Percentiles rank a stretch among this genome's conserved stretches.
These are phyloP conservation scores for Aspergillus fischeri DNA, from an alignment of 2,329 filamentous ascomycete genomes.

Conservation along the genomic window DNA sequence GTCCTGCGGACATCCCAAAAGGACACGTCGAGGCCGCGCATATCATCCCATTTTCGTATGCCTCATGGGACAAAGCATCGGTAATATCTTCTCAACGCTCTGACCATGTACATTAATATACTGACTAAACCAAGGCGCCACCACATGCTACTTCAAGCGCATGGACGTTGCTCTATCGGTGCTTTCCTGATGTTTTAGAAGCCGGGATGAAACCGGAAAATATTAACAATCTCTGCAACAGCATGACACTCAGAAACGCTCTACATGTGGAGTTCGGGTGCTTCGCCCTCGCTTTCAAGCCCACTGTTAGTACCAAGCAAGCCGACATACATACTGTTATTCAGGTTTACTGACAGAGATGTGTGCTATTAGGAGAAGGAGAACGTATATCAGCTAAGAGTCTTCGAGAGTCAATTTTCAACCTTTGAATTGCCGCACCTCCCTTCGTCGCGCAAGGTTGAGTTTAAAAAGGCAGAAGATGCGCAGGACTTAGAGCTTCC, in stretches of 20 bases:
- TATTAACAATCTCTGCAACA: not conserved
- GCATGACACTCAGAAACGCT: not conserved
- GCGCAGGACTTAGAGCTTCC: not conserved
- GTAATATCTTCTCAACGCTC: not conserved
- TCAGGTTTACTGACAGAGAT: not conserved
- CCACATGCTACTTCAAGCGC: not conserved
- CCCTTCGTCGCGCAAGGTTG: not conserved
- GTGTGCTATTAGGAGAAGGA: not conserved
- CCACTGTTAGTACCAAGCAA: not conserved
- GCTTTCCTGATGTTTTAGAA: not conserved
- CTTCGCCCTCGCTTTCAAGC: not conserved
- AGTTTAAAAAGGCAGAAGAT: not conserved
- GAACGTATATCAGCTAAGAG: not conserved
- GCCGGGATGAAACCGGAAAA: not conserved
- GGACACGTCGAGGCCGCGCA: not conserved
- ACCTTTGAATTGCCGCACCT: no score
- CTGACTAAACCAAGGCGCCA: not conserved
- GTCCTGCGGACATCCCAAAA: not conserved
- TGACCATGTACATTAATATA: not conserved
- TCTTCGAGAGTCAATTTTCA: not conserved
- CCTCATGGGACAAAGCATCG: not conserved
- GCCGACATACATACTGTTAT: not conserved
- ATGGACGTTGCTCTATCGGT: constrained; percentile 1
- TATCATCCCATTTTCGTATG: constrained; percentile 4
- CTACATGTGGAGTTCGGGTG: not conserved